A percentile compares a stretch with the other conserved stretches of the same genome.
These are phyloP conservation scores for Talaromyces wortmannii DNA, from an alignment of 495 filamentous ascomycete species.

Conservation along the genomic window DNA sequence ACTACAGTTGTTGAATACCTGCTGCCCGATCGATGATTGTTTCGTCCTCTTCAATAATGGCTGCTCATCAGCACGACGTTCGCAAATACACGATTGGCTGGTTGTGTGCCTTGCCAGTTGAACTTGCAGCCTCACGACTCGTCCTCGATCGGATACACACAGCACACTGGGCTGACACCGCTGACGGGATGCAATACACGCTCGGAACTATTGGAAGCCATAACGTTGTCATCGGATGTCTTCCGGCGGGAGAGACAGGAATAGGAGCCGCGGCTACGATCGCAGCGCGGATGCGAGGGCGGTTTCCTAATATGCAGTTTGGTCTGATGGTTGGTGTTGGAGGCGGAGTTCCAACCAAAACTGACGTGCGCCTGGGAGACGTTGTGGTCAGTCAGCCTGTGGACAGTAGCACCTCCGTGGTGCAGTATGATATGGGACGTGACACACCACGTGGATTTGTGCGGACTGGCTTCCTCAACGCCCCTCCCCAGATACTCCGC, in stretches of 20 bases:
- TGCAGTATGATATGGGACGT: slow-evolving; percentile 19
- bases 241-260: slow-evolving; percentile 26
- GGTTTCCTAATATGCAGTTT: slow-evolving; percentile 29
- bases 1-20: not conserved
- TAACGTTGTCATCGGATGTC: slow-evolving; percentile 30
- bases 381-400: slow-evolving; percentile 13
- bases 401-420: slow-evolving; percentile 5
- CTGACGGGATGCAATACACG: not conserved
- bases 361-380: slow-evolving; percentile 16
- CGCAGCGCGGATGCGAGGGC: slow-evolving; percentile 18
- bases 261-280: slow-evolving; percentile 18
- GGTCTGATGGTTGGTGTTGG: slow-evolving; percentile 45
- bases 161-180: not conserved
- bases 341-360: slow-evolving; percentile 22
- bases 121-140: slow-evolving; percentile 3
- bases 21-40: not conserved
- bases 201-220: slow-evolving; percentile 5
- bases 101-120: slow-evolving; percentile 5
- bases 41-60: not conserved
- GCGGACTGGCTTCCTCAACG: slow-evolving; percentile 12
- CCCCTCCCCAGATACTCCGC: not conserved
- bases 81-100: slow-evolving; percentile 5
- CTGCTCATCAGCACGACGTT: not conserved
- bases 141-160: slow-evolving; percentile 6
- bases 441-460: slow-evolving; percentile 8